Evolutionary conservation across 495 filamentous ascomycete genomes (phyloP).

Genomic region (Aspergillus leporis): DNA sequence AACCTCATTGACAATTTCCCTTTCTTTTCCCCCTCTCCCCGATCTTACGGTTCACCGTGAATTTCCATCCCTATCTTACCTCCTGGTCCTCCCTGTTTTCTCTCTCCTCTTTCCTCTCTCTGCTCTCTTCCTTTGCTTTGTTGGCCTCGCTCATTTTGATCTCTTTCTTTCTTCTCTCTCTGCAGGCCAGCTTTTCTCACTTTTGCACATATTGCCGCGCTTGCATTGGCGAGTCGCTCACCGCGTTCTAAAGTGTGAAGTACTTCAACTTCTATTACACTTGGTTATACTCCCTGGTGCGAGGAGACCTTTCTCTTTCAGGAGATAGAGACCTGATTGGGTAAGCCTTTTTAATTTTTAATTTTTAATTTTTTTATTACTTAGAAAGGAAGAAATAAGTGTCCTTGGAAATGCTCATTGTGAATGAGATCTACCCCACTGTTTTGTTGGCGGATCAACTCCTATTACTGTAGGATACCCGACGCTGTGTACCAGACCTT

Average conservation of each 20-base stretch:
- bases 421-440: constrained; percentile 1
- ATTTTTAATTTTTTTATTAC: neutral
- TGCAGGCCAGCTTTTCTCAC: neutral
- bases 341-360: neutral
- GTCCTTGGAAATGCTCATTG: neutral
- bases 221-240: neutral
- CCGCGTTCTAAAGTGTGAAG: neutral
- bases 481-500: neutral
- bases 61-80: constrained; percentile 8
- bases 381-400: neutral
- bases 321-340: neutral
- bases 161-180: neutral
- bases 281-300: neutral
- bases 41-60: constrained; percentile 13
- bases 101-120: neutral
- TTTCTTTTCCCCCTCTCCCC: constrained; percentile 16
- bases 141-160: neutral
- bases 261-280: neutral
- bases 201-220: neutral
- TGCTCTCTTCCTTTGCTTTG: constrained; percentile 2
- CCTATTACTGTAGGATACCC: neutral
- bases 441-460: neutral
- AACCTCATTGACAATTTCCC: constrained; percentile 16
- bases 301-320: neutral
- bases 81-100: constrained; percentile 2